A percentile compares a stretch with the other conserved stretches of the same genome.
Conservation (phyloP, 192 early-diverging fungal species). For the Oehlia diaphana region DNA sequence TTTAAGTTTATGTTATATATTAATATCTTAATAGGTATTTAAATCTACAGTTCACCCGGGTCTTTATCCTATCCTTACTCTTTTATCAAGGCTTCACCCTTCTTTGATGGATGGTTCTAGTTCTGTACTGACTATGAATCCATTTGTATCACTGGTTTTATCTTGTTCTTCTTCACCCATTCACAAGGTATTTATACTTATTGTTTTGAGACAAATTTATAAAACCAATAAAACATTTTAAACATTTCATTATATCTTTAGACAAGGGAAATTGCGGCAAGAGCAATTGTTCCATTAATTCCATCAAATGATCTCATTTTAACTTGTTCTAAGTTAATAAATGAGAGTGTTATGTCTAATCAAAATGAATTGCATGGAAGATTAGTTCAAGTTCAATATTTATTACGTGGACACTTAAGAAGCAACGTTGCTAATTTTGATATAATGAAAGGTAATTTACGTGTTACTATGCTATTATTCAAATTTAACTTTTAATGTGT, state of each 20-base stretch:
- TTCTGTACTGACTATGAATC: slow-evolving; percentile 37
- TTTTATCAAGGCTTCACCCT: slow-evolving; percentile 80
- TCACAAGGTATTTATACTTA: slow-evolving; percentile 43
- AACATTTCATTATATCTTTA: slow-evolving; percentile 44
- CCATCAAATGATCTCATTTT: slow-evolving; percentile 59
- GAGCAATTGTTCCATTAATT: slow-evolving; percentile 77
- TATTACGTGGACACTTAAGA: slow-evolving; percentile 66
- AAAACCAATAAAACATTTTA: background rate
- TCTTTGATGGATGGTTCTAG: slow-evolving; percentile 49
- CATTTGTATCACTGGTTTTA: slow-evolving; percentile 54
- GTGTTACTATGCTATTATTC: background rate
- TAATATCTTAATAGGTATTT: background rate
- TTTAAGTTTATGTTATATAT: background rate
- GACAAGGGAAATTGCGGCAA: slow-evolving; percentile 84
- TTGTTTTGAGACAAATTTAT: background rate
- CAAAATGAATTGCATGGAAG: slow-evolving; percentile 79
- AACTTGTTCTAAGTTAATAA: slow-evolving; percentile 51
- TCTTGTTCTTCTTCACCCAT: slow-evolving; percentile 57
- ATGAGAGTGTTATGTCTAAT: slow-evolving; percentile 38
- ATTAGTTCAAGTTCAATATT: slow-evolving; percentile 69
- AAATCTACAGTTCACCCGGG: slow-evolving; percentile 72
- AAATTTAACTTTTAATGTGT: background rate
- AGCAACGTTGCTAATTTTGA: slow-evolving; percentile 41
- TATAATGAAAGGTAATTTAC: slow-evolving; percentile 31
- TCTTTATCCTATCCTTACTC: slow-evolving; percentile 86